A percentile compares a stretch with the other conserved stretches of the same genome.
Evolutionary conservation across 2,329 filamentous ascomycete species (phyloP).

Genomic region (Lecanicillium sp.): DNA sequence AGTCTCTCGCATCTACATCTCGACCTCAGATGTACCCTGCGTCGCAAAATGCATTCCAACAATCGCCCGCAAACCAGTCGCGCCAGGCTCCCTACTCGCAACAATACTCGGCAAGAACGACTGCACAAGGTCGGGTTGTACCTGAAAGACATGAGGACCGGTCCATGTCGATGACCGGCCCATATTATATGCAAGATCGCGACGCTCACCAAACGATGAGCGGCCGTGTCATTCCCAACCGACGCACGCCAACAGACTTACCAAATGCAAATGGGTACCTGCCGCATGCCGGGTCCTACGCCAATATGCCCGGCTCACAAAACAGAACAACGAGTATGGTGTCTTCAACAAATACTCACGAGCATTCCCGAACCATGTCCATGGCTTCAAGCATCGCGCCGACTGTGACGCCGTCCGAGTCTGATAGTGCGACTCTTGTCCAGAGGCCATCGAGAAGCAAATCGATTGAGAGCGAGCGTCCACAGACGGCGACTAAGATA

Average conservation of each 20-base stretch:
- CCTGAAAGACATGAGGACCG: constrained; percentile 89
- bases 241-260: constrained; percentile 40
- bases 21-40: constrained; percentile 68
- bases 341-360: constrained; percentile 42
- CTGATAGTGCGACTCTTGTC: constrained; percentile 41
- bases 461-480: constrained; percentile 49
- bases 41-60: constrained; percentile 54
- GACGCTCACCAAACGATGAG: constrained; percentile 89
- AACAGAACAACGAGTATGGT: constrained; percentile 58
- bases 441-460: constrained; percentile 53
- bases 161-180: constrained; percentile 92
- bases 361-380: constrained; percentile 68
- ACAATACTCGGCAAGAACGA: constrained; percentile 65
- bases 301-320: constrained; percentile 45
- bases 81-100: constrained; percentile 69
- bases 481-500: constrained; percentile 53
- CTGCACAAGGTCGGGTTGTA: constrained; percentile 83
- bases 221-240: constrained; percentile 80
- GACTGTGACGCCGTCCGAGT: constrained; percentile 61
- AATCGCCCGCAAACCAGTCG: constrained; percentile 66
- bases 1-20: constrained; percentile 75
- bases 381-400: constrained; percentile 81
- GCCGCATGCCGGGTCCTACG: constrained; percentile 32
- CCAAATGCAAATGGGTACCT: constrained; percentile 32
- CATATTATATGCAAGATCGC: constrained; percentile 59